These are phyloP conservation scores for Gliomastix tumulicola DNA, from an alignment of 2,329 filamentous ascomycete genomes.

Conservation along the genomic window DNA sequence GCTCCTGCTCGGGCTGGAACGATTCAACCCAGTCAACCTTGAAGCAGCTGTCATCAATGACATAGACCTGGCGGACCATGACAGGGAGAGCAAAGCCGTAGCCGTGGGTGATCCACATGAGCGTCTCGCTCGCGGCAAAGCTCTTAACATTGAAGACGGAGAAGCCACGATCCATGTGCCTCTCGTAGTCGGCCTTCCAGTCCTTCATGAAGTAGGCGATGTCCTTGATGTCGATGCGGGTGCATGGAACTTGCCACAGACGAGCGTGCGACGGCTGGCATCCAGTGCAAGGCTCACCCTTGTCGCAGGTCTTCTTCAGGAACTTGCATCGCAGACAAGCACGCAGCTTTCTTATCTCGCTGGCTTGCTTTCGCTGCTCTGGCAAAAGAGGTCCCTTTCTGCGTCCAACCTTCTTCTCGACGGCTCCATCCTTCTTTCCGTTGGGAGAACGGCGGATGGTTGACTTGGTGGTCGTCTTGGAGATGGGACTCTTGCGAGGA, in stretches of 20 bases:
- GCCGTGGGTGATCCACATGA: conserved; percentile 92
- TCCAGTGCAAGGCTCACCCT: conserved; percentile 90
- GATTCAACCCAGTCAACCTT: conserved; percentile 91
- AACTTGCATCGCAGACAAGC: conserved; percentile 96
- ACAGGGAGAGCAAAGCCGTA: conserved; percentile 92
- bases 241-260: conserved; percentile 96
- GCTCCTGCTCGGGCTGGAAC: conserved; percentile 58
- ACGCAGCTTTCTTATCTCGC: conserved; percentile 90
- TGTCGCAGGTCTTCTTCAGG: conserved; percentile 98
- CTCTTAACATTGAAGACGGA: conserved; percentile 95
- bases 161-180: conserved; percentile 78
- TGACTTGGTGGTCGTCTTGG: conserved; percentile 71
- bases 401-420: conserved; percentile 88
- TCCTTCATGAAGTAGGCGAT: conserved; percentile 99
- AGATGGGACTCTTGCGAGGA: conserved; percentile 68
- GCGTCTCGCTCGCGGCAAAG: conserved; percentile 56
- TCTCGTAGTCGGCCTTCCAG: conserved; percentile 95
- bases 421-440: conserved; percentile 69
- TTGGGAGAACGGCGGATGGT: conserved; percentile 73
- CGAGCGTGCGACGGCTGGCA: conserved; percentile 94
- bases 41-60: conserved; percentile 88
- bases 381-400: conserved; percentile 84
- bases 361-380: conserved; percentile 92
- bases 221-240: conserved; percentile 96
- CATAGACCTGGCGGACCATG: conserved; percentile 88